phyloP scores from a whole-genome alignment of 495 filamentous ascomycete genomes.

The Annulohypoxylon stygium region DNA sequence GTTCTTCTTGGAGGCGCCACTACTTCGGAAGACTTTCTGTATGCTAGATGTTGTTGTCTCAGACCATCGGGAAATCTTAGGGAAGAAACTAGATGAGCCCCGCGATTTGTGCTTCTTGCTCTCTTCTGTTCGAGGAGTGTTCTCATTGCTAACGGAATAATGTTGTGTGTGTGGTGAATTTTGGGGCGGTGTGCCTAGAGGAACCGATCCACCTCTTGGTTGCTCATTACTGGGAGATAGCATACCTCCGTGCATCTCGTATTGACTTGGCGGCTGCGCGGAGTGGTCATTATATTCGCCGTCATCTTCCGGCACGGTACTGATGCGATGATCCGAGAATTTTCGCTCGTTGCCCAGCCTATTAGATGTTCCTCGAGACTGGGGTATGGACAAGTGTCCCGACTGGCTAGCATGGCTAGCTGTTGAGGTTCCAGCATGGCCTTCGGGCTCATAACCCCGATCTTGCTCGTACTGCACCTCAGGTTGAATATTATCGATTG shows the following conservation, averaged over 20 bases:
- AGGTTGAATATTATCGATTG: conserved; percentile 68
- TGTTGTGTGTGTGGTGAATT: conserved; percentile 52
- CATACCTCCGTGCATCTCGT: conserved; percentile 64
- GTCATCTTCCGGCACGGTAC: conserved; percentile 88
- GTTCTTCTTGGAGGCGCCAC: conserved; percentile 60
- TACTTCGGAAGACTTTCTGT: conserved; percentile 64
- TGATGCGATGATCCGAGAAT: conserved; percentile 81
- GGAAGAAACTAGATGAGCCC: conserved; percentile 86
- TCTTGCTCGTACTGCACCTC: conserved; percentile 69
- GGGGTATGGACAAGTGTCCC: conserved; percentile 77
- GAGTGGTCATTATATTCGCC: conserved; percentile 73
- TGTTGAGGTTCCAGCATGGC: conserved; percentile 80
- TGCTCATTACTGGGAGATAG: conserved; percentile 63
- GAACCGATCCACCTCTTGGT: conserved; percentile 71
- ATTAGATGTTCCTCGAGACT: conserved; percentile 72
- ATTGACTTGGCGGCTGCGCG: conserved; percentile 55
- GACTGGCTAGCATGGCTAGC: conserved; percentile 77
- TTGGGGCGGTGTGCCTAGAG: conserved; percentile 80
- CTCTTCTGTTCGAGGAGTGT: conserved; percentile 81
- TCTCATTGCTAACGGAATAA: conserved; percentile 71
- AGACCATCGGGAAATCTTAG: conserved; percentile 96
- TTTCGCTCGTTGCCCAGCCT: conserved; percentile 72
- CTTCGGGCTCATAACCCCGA: conserved; percentile 85
- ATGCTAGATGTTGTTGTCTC: conserved; percentile 87
- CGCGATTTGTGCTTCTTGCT: conserved; percentile 91